phyloP scores from a whole-genome alignment of 495 filamentous ascomycete genomes.

The Cladorrhinum samala region DNA sequence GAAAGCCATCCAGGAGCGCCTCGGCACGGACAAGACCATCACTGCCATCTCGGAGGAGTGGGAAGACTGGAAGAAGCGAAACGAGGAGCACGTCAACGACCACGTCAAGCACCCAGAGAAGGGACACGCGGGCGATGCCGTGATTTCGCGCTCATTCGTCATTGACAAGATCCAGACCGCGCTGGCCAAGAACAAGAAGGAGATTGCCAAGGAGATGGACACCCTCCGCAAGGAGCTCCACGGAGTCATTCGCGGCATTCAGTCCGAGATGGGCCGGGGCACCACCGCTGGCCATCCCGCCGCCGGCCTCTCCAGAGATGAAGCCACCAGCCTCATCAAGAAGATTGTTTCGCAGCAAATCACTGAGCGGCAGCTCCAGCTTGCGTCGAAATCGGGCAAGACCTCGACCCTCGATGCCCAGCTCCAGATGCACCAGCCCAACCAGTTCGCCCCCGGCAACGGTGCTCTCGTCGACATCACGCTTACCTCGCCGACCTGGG shows the following conservation, averaged over 20 bases:
- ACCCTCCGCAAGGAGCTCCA: slow-evolving; percentile 14
- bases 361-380: slow-evolving; percentile 31
- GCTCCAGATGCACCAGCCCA: slow-evolving; percentile 30
- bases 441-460: slow-evolving; percentile 35
- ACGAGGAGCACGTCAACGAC: not conserved
- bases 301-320: slow-evolving; percentile 21
- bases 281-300: not conserved
- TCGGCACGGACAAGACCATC: slow-evolving; percentile 4
- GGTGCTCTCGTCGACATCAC: slow-evolving; percentile 28
- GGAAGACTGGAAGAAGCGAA: not conserved
- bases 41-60: not conserved
- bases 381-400: slow-evolving; percentile 24
- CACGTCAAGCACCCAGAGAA: not conserved
- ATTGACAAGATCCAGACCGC: not conserved
- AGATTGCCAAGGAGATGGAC: slow-evolving; percentile 16
- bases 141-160: not conserved
- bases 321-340: slow-evolving; percentile 29
- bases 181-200: slow-evolving; percentile 9
- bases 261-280: not conserved
- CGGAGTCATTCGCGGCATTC: slow-evolving; percentile 11
- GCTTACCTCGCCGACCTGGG: slow-evolving; percentile 25
- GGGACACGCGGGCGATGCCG: not conserved
- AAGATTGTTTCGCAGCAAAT: slow-evolving; percentile 31
- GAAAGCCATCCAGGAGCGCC: slow-evolving; percentile 28
- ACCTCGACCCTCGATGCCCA: slow-evolving; percentile 20